Evolutionary conservation across 176 grass and related monocot species (phyloP).

Genomic region (Zea luxurians): DNA sequence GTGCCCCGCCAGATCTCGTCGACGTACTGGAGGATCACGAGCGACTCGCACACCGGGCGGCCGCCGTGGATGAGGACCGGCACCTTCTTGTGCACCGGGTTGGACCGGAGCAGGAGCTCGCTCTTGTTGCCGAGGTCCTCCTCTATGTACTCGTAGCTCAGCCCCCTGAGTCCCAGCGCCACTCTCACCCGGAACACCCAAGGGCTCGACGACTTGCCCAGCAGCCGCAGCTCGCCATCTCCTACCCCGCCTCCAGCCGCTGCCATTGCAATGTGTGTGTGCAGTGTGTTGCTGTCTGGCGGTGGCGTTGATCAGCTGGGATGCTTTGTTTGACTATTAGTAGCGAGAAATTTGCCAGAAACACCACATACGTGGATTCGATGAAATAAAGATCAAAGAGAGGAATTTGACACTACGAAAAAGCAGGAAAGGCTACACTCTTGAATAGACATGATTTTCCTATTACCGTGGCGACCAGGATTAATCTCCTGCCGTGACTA

Average conservation of each 20-base stretch:
- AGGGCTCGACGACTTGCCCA: slow-evolving; percentile 42
- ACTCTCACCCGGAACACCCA: slow-evolving; percentile 30
- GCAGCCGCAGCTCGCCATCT: slow-evolving; percentile 37
- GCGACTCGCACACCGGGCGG: slow-evolving; percentile 49
- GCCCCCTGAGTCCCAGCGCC: slow-evolving; percentile 29
- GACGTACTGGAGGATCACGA: slow-evolving; percentile 46
- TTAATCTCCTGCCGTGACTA: too few species aligned
- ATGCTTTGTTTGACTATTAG: too few species aligned
- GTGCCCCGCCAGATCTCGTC: slow-evolving; percentile 15
- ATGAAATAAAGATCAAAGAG: too few species aligned
- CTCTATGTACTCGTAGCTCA: slow-evolving; percentile 44
- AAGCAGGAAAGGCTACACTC: too few species aligned
- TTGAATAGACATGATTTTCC: too few species aligned
- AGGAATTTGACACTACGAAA: too few species aligned
- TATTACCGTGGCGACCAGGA: too few species aligned
- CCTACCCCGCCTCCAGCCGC: neutral
- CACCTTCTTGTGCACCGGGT: slow-evolving; percentile 53
- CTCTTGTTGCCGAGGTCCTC: slow-evolving; percentile 41
- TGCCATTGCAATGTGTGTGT: slow-evolving; percentile 21
- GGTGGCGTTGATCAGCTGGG: too few species aligned
- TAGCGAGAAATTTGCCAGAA: too few species aligned
- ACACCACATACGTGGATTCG: too few species aligned
- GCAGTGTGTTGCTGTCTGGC: too few species aligned
- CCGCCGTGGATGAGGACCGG: slow-evolving; percentile 47
- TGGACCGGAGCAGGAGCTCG: slow-evolving; percentile 44